Evolutionary conservation across 2,329 filamentous ascomycete genomes (phyloP), one percentile per base, ranked within the genome.

Genomic region (Talaromyces funiculosus): DNA sequence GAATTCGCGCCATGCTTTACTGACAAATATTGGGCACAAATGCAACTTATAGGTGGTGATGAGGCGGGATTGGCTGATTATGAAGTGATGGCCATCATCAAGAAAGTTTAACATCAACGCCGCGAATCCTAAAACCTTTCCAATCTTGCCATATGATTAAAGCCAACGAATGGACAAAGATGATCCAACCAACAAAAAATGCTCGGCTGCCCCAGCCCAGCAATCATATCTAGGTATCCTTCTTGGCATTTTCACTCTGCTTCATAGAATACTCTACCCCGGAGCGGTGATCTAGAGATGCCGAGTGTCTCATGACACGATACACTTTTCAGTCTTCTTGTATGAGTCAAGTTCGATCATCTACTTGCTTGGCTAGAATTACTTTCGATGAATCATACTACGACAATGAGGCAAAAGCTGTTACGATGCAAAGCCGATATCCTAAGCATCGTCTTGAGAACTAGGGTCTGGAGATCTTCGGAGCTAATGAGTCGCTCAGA

Each of bases 1-100:
- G 65, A 67, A 53, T 55, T 67, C 1, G 60, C 66, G n/a, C 51
- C 49, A 24, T 66, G 66, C 26, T 56, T 67, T 22, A 62, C 66
- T 3, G 49, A 35, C 5, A 58, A 67, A 10, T 61, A 61, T 1
- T 61, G 66, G 26, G 12, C 62, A 0, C 37, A 40, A 20, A 29
- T 47, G 6, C 29, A 10, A 12, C 20, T 57, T 2, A n/a, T 57
- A 10, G 3, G 10, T 20, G 54, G 54, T 2, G n/a, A 35, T 20
- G 37, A 47, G 14, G 42, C 29, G 14, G 54, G 54, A 12, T 38
- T 57, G 16, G 12, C 24, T 22, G 54, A 57, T 14, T 57, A 47
- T n/a, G 54, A 57, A 43, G n/a, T 47, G 38, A 57, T 57, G 54
- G 54, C 42, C 3, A 18, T 57, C 14, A 16, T 45, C n/a, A 47